Conservation (phyloP, 768 basidiomycete genomes). For the Cystofilobasidium ferigula region DNA sequence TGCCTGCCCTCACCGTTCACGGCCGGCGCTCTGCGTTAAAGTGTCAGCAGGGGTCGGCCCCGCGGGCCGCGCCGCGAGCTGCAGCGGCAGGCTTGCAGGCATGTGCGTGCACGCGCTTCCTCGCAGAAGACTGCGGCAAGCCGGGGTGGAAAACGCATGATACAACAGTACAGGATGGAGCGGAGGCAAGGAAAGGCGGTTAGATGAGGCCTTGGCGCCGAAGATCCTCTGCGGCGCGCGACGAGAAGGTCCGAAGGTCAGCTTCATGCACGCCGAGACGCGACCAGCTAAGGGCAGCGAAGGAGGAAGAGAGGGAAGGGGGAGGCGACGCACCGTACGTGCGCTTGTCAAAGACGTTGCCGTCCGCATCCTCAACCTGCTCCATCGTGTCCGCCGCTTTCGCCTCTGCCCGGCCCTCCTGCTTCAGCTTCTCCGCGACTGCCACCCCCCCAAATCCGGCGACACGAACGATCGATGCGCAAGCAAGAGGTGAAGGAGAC, state of each 20-base stretch:
- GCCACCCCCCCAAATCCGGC: neutral
- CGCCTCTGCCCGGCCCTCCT: constrained; percentile 88
- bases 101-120: no score
- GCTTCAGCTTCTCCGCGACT: constrained; percentile 97
- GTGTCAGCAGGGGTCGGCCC: no score
- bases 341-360: constrained; percentile 95
- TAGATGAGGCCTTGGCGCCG: constrained; percentile 73
- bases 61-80: no score
- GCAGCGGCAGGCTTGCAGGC: no score
- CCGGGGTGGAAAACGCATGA: no score
- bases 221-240: constrained; percentile 52
- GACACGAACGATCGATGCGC: neutral
- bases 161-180: no score
- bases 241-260: neutral
- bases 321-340: constrained; percentile 55
- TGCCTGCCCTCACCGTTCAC: no score
- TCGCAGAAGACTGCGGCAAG: no score
- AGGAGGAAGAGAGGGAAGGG: constrained; percentile 1
- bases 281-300: neutral
- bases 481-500: neutral
- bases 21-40: no score
- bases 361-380: constrained; percentile 95
- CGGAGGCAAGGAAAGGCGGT: no score
- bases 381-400: constrained; percentile 91
- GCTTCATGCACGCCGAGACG: neutral